These are phyloP conservation scores for Datisca glomerata DNA, from an alignment of 306 rosid species.

Conservation along the genomic window DNA sequence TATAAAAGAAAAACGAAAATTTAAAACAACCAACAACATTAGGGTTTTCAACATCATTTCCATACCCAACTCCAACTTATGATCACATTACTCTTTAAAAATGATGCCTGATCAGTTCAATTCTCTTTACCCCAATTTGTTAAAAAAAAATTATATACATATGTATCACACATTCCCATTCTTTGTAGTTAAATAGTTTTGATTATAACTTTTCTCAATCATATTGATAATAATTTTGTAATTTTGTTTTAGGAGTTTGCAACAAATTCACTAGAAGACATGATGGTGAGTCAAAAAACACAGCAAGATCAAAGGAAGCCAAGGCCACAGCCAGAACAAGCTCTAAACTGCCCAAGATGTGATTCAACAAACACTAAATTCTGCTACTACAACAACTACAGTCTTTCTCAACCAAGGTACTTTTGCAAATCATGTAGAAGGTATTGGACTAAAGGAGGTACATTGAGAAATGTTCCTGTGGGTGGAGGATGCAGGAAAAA, in stretches of 20 bases:
- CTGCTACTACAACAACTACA: slow-evolving; percentile 95
- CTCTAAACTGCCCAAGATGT: slow-evolving; percentile 81
- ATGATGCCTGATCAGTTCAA: too few relatives aligned
- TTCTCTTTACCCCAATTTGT: too few relatives aligned
- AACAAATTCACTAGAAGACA: slow-evolving; percentile 1
- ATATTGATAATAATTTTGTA: neutral
- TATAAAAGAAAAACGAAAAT: too few relatives aligned
- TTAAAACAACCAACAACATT: too few relatives aligned
- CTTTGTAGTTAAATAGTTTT: too few relatives aligned
- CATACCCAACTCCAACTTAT: too few relatives aligned
- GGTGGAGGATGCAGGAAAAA: slow-evolving; percentile 86
- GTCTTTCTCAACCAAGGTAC: slow-evolving; percentile 86
- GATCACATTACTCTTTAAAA: too few relatives aligned
- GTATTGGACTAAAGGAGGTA: slow-evolving; percentile 95
- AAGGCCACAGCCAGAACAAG: slow-evolving; percentile 16
- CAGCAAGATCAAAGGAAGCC: slow-evolving; percentile 27
- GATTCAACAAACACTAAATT: slow-evolving; percentile 89
- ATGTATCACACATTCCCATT: too few relatives aligned
- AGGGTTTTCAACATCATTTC: too few relatives aligned
- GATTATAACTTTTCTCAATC: too few relatives aligned
- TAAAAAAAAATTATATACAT: too few relatives aligned
- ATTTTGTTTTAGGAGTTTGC: neutral
- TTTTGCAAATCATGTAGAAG: slow-evolving; percentile 97
- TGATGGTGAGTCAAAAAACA: slow-evolving; percentile 9
- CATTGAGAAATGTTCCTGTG: slow-evolving; percentile 79